phyloP scores from a whole-genome alignment of 2,329 filamentous ascomycete species.

The Stylonectria norvegica region DNA sequence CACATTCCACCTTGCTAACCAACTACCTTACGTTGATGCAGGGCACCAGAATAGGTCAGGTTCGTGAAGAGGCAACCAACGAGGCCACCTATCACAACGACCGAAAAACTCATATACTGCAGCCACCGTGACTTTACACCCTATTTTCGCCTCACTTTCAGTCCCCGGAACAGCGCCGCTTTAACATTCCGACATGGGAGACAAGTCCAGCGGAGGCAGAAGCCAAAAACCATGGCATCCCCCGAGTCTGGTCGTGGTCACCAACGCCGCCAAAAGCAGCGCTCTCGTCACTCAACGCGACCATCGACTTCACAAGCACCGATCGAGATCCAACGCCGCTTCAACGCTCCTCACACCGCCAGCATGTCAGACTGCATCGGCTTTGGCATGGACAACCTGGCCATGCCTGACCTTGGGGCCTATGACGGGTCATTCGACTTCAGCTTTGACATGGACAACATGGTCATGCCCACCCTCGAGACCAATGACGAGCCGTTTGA shows the following conservation, averaged over 20 bases:
- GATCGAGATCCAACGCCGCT: conserved; percentile 2
- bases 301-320: background rate
- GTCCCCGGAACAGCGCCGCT: no score
- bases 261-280: no score
- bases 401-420: background rate
- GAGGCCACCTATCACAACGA: background rate
- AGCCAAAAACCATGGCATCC: no score
- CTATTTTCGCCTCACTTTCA: no score
- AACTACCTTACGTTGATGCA: no score
- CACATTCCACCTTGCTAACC: no score
- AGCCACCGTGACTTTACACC: background rate
- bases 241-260: no score
- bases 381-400: background rate
- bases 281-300: background rate
- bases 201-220: no score
- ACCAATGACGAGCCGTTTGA: background rate
- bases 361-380: conserved; percentile 3
- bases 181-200: no score
- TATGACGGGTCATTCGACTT: no score
- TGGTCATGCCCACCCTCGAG: background rate
- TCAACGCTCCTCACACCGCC: conserved; percentile 1
- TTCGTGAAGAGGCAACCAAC: background rate
- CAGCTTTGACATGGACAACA: background rate
- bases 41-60: conserved; percentile 12
- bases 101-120: background rate